Percentiles rank a stretch among this genome's conserved stretches.
phyloP scores from a whole-genome alignment of 129 eudicot species.

The Chrysanthemum lavandulifolium region DNA sequence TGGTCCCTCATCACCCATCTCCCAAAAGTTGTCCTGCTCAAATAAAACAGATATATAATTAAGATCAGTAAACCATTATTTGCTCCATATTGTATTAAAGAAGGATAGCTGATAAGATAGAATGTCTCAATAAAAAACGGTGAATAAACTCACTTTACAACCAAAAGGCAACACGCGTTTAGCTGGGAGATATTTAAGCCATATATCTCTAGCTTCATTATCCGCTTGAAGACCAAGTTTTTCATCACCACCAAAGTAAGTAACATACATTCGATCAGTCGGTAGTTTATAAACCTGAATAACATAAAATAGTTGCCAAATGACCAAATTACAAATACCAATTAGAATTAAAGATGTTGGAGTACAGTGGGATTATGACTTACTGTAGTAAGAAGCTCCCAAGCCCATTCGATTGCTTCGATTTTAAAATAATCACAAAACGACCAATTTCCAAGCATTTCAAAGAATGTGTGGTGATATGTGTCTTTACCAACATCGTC shows the following conservation, averaged over 20 bases:
- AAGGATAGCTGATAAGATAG: too few relatives aligned
- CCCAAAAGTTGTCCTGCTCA: conserved; percentile 94
- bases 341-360: background rate
- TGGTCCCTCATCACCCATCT: conserved; percentile 99
- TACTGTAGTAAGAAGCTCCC: conserved; percentile 92
- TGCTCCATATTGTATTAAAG: background rate
- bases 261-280: conserved; percentile 76
- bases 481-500: conserved; percentile 99
- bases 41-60: conserved; percentile 3
- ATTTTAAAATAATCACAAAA: conserved; percentile 91
- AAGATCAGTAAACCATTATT: conserved; percentile 4
- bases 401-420: conserved; percentile 92
- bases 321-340: background rate
- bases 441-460: conserved; percentile 99
- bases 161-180: conserved; percentile 87
- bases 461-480: conserved; percentile 95
- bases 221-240: conserved; percentile 88
- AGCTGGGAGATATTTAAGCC: conserved; percentile 80
- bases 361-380: background rate
- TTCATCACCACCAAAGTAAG: conserved; percentile 98
- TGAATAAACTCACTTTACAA: conserved; percentile 61
- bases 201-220: conserved; percentile 71
- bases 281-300: conserved; percentile 78
- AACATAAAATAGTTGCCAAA: conserved; percentile 10
- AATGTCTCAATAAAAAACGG: background rate